Base-by-base conservation (phyloP, 139 green algal species). In the Coccomyxa sp. region DNA sequence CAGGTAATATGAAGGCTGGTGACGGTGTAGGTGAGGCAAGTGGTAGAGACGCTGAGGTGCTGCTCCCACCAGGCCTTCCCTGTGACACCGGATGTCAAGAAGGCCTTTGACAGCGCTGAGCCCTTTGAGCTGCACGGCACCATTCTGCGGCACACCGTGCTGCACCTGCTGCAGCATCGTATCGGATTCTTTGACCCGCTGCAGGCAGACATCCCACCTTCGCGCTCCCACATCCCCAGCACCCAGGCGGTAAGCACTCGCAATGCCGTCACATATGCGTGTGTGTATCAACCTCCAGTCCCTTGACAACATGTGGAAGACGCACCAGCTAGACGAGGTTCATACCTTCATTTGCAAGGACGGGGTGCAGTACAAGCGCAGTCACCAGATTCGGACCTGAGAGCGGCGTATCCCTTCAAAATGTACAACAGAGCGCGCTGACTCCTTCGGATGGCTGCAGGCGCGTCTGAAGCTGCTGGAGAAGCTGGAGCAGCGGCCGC, bases 21-120 rank as follows among this genome's bases (percentile, higher is more conserved):
- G n/a, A n/a, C n/a, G n/a, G n/a, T n/a, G n/a, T n/a, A n/a, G n/a
- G n/a, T 83, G 34, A 39, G 64, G 64, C 83, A 90, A 8, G n/a
- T 95, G 44, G 76, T 93, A 29, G 76, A 83, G 35, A 82, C 79
- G 31, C 81, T 95, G 77, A 69, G 81, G 34, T 82, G 64, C 31
- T 90, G 79, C 79, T 78, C 40, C 34, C 89, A 94, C 84, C 75
- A 85, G 69, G 83, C 81, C 34, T 94, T 91, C 78, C 86, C 89
- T 6, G 84, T 94, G 9, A 91, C 82, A 4, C 79, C 81, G 7
- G 79, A 90, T 37, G 74, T 79, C 4, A 68, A 68, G 34, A 54
- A 40, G 24, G 79, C 79, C 33, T 83, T 77, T 68, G 79, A 83
- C 55, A 79, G 58, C 39, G 79, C 74, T 6, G 79, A 83, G 64